phyloP scores from a whole-genome alignment of 768 basidiomycete genomes.

The Phanerodontia chrysosporium region DNA sequence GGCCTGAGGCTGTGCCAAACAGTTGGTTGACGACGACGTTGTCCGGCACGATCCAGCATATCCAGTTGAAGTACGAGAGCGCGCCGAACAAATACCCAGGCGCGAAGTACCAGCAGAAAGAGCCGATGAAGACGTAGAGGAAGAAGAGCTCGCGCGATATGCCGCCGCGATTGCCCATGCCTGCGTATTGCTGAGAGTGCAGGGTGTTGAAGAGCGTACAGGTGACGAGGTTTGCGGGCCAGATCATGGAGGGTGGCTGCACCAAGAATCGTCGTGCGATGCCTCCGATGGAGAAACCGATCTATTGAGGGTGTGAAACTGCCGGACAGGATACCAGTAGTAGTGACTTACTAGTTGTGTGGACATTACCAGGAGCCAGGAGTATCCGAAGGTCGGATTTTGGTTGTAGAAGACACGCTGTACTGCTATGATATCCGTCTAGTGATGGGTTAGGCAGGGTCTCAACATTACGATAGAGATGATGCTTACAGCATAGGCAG shows the following conservation, averaged over 20 bases:
- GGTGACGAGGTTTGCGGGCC: slow-evolving; percentile 64
- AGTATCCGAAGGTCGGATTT: slow-evolving; percentile 29
- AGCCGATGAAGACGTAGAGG: slow-evolving; percentile 42
- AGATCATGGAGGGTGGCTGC: slow-evolving; percentile 35
- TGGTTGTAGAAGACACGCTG: slow-evolving; percentile 65
- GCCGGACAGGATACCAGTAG: neutral
- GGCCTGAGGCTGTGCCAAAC: slow-evolving; percentile 63
- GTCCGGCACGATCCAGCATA: slow-evolving; percentile 39
- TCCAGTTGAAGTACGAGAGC: slow-evolving; percentile 44
- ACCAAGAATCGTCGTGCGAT: slow-evolving; percentile 31
- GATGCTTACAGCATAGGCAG: slow-evolving; percentile 54
- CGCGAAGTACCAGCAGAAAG: slow-evolving; percentile 33
- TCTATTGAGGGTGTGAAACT: neutral
- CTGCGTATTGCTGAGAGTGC: slow-evolving; percentile 53
- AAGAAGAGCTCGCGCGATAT: slow-evolving; percentile 56
- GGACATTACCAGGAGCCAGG: slow-evolving; percentile 21
- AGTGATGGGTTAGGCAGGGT: neutral
- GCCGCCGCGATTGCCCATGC: slow-evolving; percentile 49
- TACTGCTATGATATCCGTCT: slow-evolving; percentile 68
- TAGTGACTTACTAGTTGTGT: slow-evolving; percentile 15
- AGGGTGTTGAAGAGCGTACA: slow-evolving; percentile 71
- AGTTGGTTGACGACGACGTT: slow-evolving; percentile 38
- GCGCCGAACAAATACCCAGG: slow-evolving; percentile 25
- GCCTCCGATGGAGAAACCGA: slow-evolving; percentile 26
- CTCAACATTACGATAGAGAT: neutral